Conservation (phyloP, 1,139 yeast genomes). For the Petasospora fabianii region DNA sequence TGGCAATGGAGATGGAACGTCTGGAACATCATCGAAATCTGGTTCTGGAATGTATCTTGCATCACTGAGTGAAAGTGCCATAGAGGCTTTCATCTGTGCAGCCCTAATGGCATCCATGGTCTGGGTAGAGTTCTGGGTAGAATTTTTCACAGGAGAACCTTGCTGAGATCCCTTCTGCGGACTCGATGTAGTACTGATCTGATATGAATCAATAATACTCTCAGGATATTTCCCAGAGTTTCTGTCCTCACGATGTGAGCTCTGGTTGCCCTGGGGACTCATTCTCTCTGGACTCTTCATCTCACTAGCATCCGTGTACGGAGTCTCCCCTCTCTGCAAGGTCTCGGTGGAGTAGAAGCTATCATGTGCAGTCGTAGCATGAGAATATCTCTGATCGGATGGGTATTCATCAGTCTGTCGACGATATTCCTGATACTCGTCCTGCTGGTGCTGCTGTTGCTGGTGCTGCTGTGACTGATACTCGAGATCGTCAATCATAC, state of each 20-base stretch:
- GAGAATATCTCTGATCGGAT: constrained; percentile 8
- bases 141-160: background rate
- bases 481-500: constrained; percentile 12
- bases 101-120: constrained; percentile 10
- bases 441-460: too few relatives aligned
- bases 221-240: constrained; percentile 22
- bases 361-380: constrained; percentile 7
- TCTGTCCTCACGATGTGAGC: constrained; percentile 4
- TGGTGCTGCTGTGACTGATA: too few relatives aligned
- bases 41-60: constrained; percentile 22
- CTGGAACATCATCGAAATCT: constrained; percentile 10
- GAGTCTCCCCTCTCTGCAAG: constrained; percentile 9
- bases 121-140: constrained; percentile 1
- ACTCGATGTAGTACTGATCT: constrained; percentile 15
- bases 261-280: too few relatives aligned
- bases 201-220: constrained; percentile 25
- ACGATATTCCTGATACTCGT: background rate
- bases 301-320: constrained; percentile 12
- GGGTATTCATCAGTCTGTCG: constrained; percentile 1
- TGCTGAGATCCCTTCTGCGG: constrained; percentile 8
- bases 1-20: constrained; percentile 21
- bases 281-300: constrained; percentile 7
- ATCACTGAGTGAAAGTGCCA: constrained; percentile 15
- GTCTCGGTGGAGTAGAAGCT: constrained; percentile 12
- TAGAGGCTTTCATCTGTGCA: constrained; percentile 9